phyloP scores from a whole-genome alignment of 1,284 basidiomycete genomes.

The Rhodotorula mucilaginosa region DNA sequence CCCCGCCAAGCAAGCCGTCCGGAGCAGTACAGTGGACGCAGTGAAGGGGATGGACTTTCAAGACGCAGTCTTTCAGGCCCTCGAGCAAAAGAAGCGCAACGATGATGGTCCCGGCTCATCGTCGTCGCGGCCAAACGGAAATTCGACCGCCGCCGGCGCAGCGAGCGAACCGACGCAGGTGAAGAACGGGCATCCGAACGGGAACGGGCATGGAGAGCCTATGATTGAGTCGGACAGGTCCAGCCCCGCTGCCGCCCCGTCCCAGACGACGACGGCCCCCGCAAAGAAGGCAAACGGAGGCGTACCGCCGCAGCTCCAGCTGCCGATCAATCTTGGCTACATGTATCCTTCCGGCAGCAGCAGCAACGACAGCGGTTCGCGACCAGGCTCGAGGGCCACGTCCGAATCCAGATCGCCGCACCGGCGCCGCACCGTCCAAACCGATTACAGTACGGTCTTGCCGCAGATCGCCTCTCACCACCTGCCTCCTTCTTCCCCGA shows the following conservation, averaged over 20 bases:
- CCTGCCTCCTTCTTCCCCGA: not conserved
- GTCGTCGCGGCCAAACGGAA: not conserved
- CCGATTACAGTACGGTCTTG: not conserved
- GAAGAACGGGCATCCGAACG: not conserved
- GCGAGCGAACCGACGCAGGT: not conserved
- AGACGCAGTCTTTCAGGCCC: constrained; percentile 21
- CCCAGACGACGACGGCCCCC: not conserved
- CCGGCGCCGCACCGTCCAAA: not conserved
- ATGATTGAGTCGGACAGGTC: not conserved
- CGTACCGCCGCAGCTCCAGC: not conserved
- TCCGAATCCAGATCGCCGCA: constrained; percentile 3
- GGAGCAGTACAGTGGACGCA: too few species aligned
- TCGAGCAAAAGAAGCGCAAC: constrained; percentile 4
- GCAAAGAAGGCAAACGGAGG: not conserved
- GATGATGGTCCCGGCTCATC: too few species aligned
- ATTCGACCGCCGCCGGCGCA: not conserved
- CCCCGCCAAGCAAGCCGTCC: too few species aligned
- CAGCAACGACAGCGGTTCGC: not conserved
- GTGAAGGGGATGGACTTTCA: constrained; percentile 20
- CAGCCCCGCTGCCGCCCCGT: not conserved
- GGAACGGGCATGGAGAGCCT: not conserved
- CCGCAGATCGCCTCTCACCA: not conserved
- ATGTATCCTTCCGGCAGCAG: not conserved
- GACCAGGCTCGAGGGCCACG: not conserved
- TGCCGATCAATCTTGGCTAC: not conserved